Evolutionary conservation across 2,329 filamentous ascomycete genomes (phyloP), one percentile per base, ranked within the genome.

Genomic region (Coniochaeta hoffmannii): DNA sequence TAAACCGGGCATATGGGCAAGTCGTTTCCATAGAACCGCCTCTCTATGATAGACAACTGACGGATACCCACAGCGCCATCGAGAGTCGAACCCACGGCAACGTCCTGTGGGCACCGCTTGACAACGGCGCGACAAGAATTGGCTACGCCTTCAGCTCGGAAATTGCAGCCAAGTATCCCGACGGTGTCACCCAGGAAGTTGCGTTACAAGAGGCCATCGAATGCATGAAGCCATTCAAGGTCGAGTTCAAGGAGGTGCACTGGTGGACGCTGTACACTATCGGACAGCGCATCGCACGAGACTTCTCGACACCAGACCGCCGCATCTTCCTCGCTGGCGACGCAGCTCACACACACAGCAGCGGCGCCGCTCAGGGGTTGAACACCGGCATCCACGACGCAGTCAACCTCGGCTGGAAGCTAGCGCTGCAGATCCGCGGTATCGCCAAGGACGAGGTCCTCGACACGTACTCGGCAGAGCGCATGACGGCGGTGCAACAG

Each of bases 221-320:
- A 54, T 65, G 66, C 26, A 69, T 75, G 50, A 70, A 69, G 49
- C 73, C 74, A 0, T 76, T 76, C 61, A 65, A 63, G 3, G 57
- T 75, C 19, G 64, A 68, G 32, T 74, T 75, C 55, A 69, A 73
- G 54, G 64, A 68, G 41, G 64, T 73, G 4, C 55, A 78, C 65
- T 85, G 81, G 79, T 84, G 82, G 72, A 80, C 78, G 28, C 77
- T 77, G 32, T 85, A 82, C 60, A 72, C 76, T 36, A 78, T 82
- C 44, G 76, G 79, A 6, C 80, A 82, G 64, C 77, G 82, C 12
- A 73, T 85, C n/a, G 82, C 81, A 0, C 76, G 79, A 41, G 72
- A 75, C 36, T 86, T 86, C 65, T 76, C 80, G 58, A 75, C 79
- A 56, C 72, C 77, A 22, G 64, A 78, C 55, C 62, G 66, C 53